These are phyloP conservation scores for Boletus sp. DNA, from an alignment of 1,284 basidiomycete genomes.

Conservation along the genomic window DNA sequence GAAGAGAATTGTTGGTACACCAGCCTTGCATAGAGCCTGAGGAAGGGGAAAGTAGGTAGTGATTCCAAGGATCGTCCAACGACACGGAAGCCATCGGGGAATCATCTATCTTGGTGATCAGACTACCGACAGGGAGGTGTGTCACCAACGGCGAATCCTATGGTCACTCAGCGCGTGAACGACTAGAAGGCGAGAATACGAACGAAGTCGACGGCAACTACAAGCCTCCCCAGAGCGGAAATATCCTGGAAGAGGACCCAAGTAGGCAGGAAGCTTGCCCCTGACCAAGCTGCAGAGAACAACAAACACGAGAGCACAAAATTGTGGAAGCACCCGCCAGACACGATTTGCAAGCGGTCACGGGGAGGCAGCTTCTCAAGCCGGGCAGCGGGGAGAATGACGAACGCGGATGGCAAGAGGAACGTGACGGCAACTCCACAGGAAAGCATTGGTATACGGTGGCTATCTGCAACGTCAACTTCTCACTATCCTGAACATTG, in stretches of 20 bases:
- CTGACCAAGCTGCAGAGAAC: constrained; percentile 31
- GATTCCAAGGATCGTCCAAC: constrained; percentile 44
- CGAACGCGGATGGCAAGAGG: constrained; percentile 68
- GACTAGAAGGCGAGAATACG: constrained; percentile 11
- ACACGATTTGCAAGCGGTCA: constrained; percentile 53
- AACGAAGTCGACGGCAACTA: constrained; percentile 51
- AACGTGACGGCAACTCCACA: constrained; percentile 57
- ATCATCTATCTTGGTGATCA: constrained; percentile 63
- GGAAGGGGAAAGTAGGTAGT: constrained; percentile 39
- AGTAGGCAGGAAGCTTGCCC: constrained; percentile 33
- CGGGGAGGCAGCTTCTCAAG: constrained; percentile 42
- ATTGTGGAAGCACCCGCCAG: constrained; percentile 74
- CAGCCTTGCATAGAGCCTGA: constrained; percentile 45
- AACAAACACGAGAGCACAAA: constrained; percentile 47
- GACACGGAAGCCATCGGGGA: constrained; percentile 34
- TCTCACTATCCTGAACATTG: neutral
- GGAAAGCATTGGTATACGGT: constrained; percentile 51
- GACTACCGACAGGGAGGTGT: constrained; percentile 50
- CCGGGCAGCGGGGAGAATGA: constrained; percentile 48
- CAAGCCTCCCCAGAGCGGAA: constrained; percentile 47
- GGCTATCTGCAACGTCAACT: constrained; percentile 19
- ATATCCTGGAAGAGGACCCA: constrained; percentile 50
- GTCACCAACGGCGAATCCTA: constrained; percentile 56
- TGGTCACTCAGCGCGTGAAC: constrained; percentile 11
- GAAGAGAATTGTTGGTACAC: constrained; percentile 45